Evolutionary conservation across 257 asterid genomes (phyloP).

Genomic region (Jaltomata sinuosa): DNA sequence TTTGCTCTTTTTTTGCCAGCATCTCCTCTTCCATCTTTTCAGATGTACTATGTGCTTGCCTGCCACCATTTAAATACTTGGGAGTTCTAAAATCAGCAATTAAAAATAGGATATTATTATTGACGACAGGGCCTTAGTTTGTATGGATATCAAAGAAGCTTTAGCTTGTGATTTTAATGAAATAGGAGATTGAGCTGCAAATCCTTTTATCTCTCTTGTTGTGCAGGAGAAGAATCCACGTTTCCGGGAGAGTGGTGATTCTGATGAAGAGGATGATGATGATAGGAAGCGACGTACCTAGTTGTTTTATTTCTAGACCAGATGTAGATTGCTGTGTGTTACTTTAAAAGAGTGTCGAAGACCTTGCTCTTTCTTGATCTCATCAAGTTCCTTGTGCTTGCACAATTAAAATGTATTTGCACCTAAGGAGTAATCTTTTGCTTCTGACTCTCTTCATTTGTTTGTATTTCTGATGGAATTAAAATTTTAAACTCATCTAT

Average conservation of each 20-base stretch:
- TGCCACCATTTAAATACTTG: neutral
- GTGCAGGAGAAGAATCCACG: slow-evolving; percentile 89
- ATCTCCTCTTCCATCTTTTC: neutral
- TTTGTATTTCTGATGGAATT: neutral
- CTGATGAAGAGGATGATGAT: slow-evolving; percentile 81
- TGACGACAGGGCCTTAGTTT: no score
- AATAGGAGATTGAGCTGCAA: neutral
- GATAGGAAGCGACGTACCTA: slow-evolving; percentile 37
- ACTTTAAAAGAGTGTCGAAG: neutral
- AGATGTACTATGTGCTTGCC: neutral
- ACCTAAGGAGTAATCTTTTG: neutral
- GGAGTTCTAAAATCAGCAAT: neutral
- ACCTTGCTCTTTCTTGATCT: neutral
- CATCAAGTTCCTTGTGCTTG: neutral
- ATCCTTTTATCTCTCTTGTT: neutral
- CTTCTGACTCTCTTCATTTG: neutral
- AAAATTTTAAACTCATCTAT: no score
- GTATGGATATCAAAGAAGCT: neutral
- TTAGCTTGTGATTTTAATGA: neutral
- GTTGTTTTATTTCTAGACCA: neutral
- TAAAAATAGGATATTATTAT: neutral
- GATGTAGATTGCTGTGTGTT: neutral
- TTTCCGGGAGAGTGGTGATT: slow-evolving; percentile 87
- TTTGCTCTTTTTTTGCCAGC: neutral
- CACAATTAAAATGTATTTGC: neutral